These are phyloP conservation scores for Leptodontidium sp. DNA, from an alignment of 2,329 filamentous ascomycete genomes.

Conservation along the genomic window DNA sequence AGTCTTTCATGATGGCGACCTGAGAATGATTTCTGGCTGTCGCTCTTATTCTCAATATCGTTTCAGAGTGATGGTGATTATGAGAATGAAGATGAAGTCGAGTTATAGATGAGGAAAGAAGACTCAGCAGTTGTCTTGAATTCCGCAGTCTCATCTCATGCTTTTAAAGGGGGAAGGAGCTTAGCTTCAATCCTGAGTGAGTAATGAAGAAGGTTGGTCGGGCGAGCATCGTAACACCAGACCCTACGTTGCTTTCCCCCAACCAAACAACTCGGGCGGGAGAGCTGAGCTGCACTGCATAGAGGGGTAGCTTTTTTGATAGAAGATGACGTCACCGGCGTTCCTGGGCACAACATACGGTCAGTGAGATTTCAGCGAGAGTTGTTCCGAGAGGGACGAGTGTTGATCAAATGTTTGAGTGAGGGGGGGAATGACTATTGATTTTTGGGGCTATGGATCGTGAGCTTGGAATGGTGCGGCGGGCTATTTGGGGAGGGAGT, in stretches of 20 bases:
- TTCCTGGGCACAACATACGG: constrained; percentile 7
- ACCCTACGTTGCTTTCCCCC: background rate
- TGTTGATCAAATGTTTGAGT: background rate
- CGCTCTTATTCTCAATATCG: background rate
- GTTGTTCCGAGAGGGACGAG: background rate
- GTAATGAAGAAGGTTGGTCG: background rate
- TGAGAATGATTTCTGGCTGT: background rate
- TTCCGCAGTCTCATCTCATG: constrained; percentile 3
- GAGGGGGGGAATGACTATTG: too few species aligned
- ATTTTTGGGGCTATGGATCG: too few species aligned
- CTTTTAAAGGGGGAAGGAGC: background rate
- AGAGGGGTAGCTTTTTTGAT: constrained; percentile 13
- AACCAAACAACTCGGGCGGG: background rate
- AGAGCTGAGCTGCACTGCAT: constrained; percentile 12
- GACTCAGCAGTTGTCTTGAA: background rate
- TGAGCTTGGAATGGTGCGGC: too few species aligned
- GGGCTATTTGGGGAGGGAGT: too few species aligned
- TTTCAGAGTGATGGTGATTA: background rate
- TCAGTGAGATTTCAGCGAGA: constrained; percentile 6
- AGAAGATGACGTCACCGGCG: constrained; percentile 14
- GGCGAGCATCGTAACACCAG: background rate
- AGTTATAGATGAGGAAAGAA: background rate
- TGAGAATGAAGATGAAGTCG: background rate
- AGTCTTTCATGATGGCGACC: constrained; percentile 24
- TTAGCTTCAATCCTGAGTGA: background rate